A percentile compares a stretch with the other conserved stretches of the same genome.
phyloP scores from a whole-genome alignment of 192 early-diverging fungal species.

The Backusella liffmaniae region DNA sequence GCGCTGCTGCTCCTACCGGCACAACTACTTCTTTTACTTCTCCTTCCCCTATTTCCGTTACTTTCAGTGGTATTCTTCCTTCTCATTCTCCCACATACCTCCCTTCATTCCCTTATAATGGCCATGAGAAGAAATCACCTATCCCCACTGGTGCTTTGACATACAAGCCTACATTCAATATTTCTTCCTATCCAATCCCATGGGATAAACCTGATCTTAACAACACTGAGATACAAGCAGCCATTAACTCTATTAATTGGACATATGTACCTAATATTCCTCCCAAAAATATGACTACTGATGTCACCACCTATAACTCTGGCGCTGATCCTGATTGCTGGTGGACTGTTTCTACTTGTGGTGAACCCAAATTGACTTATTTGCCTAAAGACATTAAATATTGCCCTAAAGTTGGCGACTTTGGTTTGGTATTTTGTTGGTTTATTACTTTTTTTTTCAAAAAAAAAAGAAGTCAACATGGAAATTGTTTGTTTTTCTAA shows the following conservation, averaged over 20 bases:
- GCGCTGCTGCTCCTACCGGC: background rate
- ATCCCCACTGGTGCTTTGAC: background rate
- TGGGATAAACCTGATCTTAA: constrained; percentile 35
- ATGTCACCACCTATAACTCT: constrained; percentile 27
- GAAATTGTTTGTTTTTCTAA: background rate
- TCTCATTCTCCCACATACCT: background rate
- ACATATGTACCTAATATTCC: constrained; percentile 28
- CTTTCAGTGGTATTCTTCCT: background rate
- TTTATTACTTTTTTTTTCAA: background rate
- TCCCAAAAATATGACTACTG: constrained; percentile 1
- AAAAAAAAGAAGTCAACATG: background rate
- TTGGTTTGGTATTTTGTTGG: constrained; percentile 8
- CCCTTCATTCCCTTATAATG: background rate
- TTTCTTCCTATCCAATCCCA: constrained; percentile 25
- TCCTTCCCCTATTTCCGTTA: background rate
- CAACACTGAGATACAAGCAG: constrained; percentile 25
- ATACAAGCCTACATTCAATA: background rate
- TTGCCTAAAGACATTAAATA: constrained; percentile 31
- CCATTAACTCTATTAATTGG: constrained; percentile 29
- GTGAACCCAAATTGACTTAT: constrained; percentile 27
- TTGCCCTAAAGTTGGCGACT: constrained; percentile 22
- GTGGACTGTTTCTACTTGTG: constrained; percentile 28
- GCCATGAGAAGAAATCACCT: background rate
- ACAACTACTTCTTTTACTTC: background rate
- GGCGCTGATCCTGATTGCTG: constrained; percentile 22